phyloP scores from a whole-genome alignment of 1,284 basidiomycete species.

The Sporisorium sorghi region DNA sequence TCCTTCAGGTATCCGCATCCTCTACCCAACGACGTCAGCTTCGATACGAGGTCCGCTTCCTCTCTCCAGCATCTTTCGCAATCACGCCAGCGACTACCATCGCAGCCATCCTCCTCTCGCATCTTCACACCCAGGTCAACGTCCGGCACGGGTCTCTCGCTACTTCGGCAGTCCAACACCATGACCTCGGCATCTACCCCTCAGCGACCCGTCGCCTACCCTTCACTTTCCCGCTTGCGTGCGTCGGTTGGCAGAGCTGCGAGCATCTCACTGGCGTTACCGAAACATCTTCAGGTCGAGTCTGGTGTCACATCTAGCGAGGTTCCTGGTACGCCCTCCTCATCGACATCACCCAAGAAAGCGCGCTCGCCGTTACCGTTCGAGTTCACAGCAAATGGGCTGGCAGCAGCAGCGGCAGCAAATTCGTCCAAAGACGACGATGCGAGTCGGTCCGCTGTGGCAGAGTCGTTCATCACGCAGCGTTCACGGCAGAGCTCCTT shows the following conservation, averaged over 20 bases:
- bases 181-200: constrained; percentile 31
- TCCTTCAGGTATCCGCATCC: constrained; percentile 36
- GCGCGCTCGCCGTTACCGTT: constrained; percentile 37
- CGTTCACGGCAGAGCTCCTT: constrained; percentile 51
- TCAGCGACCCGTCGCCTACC: constrained; percentile 41
- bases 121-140: constrained; percentile 42
- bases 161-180: constrained; percentile 24
- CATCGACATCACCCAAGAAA: constrained; percentile 47
- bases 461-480: constrained; percentile 34
- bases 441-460: constrained; percentile 15
- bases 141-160: constrained; percentile 30
- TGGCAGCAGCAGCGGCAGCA: constrained; percentile 29
- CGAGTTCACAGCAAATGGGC: constrained; percentile 30
- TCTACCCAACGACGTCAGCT: constrained; percentile 40
- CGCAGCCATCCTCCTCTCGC: constrained; percentile 28
- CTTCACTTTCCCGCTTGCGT: constrained; percentile 43
- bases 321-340: constrained; percentile 30
- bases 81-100: constrained; percentile 19
- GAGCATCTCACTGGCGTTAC: constrained; percentile 28
- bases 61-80: constrained; percentile 21
- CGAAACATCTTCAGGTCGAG: constrained; percentile 23
- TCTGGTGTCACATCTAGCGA: constrained; percentile 32
- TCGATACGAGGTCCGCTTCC: constrained; percentile 34
- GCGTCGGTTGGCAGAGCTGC: constrained; percentile 35
- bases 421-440: constrained; percentile 49